A percentile compares a stretch with the other conserved stretches of the same genome.
These are phyloP conservation scores for Vanrija sp. DNA, from an alignment of 1,284 basidiomycete species.

Conservation along the genomic window DNA sequence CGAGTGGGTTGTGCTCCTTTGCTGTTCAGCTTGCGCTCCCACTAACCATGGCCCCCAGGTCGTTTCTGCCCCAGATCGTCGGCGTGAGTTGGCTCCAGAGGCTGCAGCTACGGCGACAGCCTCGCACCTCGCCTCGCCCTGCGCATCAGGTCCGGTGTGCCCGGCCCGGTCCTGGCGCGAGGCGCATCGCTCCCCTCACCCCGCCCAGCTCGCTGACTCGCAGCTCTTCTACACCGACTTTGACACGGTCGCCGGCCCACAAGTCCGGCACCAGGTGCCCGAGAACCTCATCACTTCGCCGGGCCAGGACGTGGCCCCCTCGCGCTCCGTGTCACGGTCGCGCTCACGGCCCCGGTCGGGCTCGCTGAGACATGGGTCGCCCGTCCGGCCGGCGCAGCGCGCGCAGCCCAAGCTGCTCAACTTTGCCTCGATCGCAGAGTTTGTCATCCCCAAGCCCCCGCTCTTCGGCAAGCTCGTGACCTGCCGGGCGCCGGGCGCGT, in stretches of 20 bases:
- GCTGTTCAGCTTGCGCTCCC: neutral
- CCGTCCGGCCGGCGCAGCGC: neutral
- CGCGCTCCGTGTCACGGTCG: constrained; percentile 6
- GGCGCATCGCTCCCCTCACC: neutral
- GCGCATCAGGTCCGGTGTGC: neutral
- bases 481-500: constrained; percentile 36
- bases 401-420: constrained; percentile 63
- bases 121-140: no score
- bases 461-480: constrained; percentile 85
- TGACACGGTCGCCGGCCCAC: constrained; percentile 44
- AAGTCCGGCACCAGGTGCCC: constrained; percentile 47
- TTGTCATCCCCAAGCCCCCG: constrained; percentile 82
- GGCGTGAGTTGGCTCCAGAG: constrained; percentile 31
- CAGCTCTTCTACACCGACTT: constrained; percentile 50
- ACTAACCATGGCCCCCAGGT: constrained; percentile 32
- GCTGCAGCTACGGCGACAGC: neutral
- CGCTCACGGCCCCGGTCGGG: constrained; percentile 24
- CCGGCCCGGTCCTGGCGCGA: neutral
- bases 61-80: constrained; percentile 48
- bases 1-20: neutral
- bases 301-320: constrained; percentile 8
- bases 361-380: neutral
- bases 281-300: constrained; percentile 45
- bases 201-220: neutral
- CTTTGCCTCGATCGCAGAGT: constrained; percentile 86